Evolutionary conservation across 2,329 filamentous ascomycete genomes (phyloP).

Genomic region (Podosphaera xanthii): DNA sequence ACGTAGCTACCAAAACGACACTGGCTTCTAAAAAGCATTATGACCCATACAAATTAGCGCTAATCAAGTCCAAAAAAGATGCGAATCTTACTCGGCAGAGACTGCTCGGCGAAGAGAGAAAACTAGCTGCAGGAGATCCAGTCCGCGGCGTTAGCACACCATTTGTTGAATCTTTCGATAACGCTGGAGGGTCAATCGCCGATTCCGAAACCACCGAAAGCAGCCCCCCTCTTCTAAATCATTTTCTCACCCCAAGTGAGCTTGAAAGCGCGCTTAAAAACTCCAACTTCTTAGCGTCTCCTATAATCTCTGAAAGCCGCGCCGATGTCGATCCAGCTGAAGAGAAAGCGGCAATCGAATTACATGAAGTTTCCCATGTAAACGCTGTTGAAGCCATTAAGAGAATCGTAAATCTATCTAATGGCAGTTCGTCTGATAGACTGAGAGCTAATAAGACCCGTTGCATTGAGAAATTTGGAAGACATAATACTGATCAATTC

Average conservation of each 20-base stretch:
- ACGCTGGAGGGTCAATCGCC: constrained; percentile 19
- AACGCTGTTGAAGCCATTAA: constrained; percentile 54
- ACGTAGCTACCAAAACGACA: constrained; percentile 37
- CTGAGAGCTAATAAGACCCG: constrained; percentile 64
- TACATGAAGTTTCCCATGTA: constrained; percentile 32
- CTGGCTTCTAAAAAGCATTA: constrained; percentile 36
- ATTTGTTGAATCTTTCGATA: constrained; percentile 64
- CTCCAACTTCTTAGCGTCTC: constrained; percentile 45
- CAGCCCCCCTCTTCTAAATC: constrained; percentile 39
- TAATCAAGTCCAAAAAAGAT: constrained; percentile 62
- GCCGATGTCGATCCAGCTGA: constrained; percentile 21
- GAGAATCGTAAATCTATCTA: constrained; percentile 56
- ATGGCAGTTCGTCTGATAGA: constrained; percentile 56
- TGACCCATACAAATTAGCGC: constrained; percentile 64
- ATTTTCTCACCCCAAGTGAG: constrained; percentile 47
- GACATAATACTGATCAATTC: constrained; percentile 60
- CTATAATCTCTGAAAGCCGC: constrained; percentile 19
- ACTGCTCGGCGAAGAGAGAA: constrained; percentile 41
- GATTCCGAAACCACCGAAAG: constrained; percentile 22
- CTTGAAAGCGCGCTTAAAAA: constrained; percentile 41
- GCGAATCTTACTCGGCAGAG: constrained; percentile 58
- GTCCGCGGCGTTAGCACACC: constrained; percentile 58
- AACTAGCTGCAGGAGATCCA: constrained; percentile 48
- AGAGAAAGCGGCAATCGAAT: constrained; percentile 15
- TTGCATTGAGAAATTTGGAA: constrained; percentile 70